Evolutionary conservation across 306 rosid species (phyloP).

Genomic region (Quercus ilex): DNA sequence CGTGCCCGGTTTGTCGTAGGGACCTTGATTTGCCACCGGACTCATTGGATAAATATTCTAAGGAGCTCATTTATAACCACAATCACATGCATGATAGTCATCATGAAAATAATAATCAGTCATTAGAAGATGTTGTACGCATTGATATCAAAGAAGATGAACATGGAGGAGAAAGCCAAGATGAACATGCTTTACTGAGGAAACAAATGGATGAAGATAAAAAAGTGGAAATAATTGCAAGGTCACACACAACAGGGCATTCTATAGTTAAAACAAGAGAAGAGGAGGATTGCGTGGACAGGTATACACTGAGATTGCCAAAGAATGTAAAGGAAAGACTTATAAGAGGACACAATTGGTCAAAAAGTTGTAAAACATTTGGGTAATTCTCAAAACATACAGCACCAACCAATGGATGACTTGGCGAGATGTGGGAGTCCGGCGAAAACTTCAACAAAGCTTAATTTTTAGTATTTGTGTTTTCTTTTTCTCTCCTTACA

Average conservation of each 20-base stretch:
- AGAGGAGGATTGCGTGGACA: slow-evolving; percentile 14
- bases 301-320: slow-evolving; percentile 51
- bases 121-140: slow-evolving; percentile 11
- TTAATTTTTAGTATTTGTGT: not conserved
- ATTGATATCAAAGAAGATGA: slow-evolving; percentile 37
- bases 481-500: not conserved
- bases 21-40: slow-evolving; percentile 35
- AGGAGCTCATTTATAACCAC: not conserved
- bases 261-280: slow-evolving; percentile 45
- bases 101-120: not conserved
- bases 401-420: slow-evolving; percentile 33
- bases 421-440: slow-evolving; percentile 23
- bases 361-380: slow-evolving; percentile 45
- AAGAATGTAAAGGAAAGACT: slow-evolving; percentile 32
- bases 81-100: not conserved
- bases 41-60: not conserved
- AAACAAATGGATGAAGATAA: not conserved
- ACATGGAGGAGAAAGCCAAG: not conserved
- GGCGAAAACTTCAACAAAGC: not conserved
- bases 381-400: slow-evolving; percentile 29
- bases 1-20: slow-evolving; percentile 78
- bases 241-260: slow-evolving; percentile 78
- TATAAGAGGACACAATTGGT: slow-evolving; percentile 37
- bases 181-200: not conserved
- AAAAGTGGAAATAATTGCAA: slow-evolving; percentile 20